Conservation (phyloP, 257 asterid genomes). For the Solanum sparsipilum region DNA sequence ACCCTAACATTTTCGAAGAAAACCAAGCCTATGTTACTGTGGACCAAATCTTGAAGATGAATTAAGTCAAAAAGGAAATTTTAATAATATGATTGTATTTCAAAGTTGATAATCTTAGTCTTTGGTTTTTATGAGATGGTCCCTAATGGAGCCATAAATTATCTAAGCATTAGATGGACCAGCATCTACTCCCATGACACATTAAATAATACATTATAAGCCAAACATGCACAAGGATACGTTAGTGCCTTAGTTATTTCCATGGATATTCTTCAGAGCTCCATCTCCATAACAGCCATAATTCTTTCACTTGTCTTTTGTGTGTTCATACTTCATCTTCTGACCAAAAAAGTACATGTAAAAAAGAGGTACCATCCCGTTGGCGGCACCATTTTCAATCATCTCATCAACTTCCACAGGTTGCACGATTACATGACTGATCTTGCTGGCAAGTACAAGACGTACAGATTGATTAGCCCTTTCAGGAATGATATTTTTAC, state of each 20-base stretch:
- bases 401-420: constrained; percentile 42
- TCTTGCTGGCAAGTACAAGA: constrained; percentile 34
- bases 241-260: neutral
- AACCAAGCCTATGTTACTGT: neutral
- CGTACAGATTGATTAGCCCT: constrained; percentile 49
- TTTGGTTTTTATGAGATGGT: neutral
- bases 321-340: neutral
- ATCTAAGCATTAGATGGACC: neutral
- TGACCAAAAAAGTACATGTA: constrained; percentile 11
- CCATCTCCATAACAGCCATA: constrained; percentile 10
- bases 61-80: neutral
- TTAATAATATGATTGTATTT: neutral
- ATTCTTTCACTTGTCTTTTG: constrained; percentile 8
- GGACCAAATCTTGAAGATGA: neutral
- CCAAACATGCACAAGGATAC: neutral
- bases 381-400: constrained; percentile 47
- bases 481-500: constrained; percentile 43
- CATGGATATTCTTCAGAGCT: constrained; percentile 9
- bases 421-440: constrained; percentile 65
- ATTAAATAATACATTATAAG: neutral
- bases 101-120: neutral
- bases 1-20: neutral
- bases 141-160: neutral
- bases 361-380: constrained; percentile 46
- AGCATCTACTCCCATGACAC: neutral